Percentiles rank a stretch among this genome's conserved stretches.
phyloP scores from a whole-genome alignment of 768 basidiomycete genomes.

The Termitomyces sp. region DNA sequence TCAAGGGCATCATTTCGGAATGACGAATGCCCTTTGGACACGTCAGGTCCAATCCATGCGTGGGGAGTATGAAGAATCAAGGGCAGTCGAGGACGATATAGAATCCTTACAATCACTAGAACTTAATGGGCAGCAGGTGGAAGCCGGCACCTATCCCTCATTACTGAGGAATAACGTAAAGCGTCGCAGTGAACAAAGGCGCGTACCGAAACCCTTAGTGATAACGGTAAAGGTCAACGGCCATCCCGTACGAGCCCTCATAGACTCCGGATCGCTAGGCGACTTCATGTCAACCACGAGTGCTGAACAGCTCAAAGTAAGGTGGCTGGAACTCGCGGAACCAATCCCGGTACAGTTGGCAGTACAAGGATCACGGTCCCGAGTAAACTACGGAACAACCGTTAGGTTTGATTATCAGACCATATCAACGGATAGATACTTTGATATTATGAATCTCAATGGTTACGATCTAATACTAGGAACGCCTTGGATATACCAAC shows the following conservation, averaged over 20 bases:
- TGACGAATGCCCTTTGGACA: too few species aligned
- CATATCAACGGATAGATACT: not conserved
- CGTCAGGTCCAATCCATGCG: too few species aligned
- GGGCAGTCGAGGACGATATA: too few species aligned
- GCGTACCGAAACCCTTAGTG: not conserved
- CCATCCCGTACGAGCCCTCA: not conserved
- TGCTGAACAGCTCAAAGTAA: not conserved
- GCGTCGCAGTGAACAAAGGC: not conserved
- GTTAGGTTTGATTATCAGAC: not conserved
- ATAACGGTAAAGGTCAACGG: not conserved
- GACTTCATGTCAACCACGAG: not conserved
- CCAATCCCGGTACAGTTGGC: not conserved
- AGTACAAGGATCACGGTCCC: not conserved
- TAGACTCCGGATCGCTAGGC: not conserved
- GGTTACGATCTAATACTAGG: not conserved
- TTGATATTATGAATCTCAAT: not conserved
- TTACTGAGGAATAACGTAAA: not conserved
- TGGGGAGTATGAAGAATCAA: too few species aligned
- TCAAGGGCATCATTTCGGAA: too few species aligned
- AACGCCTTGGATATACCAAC: not conserved
- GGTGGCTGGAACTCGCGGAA: not conserved
- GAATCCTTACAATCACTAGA: not conserved
- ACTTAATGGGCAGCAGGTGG: not conserved
- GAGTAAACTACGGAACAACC: not conserved
- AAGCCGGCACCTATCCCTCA: not conserved